Conservation (phyloP, 257 asterid species). For the Petrea volubilis region DNA sequence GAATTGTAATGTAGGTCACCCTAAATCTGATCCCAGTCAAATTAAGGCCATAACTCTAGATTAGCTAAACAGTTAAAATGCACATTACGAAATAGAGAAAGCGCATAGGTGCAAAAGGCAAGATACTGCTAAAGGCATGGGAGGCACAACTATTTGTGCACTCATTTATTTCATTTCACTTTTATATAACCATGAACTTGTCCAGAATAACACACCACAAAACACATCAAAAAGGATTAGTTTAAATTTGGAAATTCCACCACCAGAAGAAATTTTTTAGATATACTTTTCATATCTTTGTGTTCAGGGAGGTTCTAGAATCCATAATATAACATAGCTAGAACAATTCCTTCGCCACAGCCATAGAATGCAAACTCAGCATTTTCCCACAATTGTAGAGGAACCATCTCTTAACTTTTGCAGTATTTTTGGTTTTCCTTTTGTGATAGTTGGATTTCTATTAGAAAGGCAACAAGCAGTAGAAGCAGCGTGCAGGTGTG, state of each 20-base stretch:
- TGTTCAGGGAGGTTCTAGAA: not conserved
- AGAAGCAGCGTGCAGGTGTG: not conserved
- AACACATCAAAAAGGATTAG: not conserved
- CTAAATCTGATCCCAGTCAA: not conserved
- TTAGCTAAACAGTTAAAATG: not conserved
- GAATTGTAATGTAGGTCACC: no score
- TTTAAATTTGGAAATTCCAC: not conserved
- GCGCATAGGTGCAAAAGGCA: not conserved
- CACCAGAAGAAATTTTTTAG: not conserved
- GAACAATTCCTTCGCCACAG: not conserved
- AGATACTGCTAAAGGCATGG: not conserved
- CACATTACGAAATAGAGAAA: not conserved
- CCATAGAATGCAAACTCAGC: not conserved
- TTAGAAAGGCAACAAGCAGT: not conserved
- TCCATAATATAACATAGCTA: not conserved
- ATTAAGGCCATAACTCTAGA: not conserved
- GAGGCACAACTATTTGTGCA: not conserved
- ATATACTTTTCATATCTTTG: not conserved
- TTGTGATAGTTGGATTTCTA: constrained; percentile 12
- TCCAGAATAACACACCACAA: not conserved
- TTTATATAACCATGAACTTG: not conserved
- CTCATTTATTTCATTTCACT: no score
- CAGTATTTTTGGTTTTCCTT: constrained; percentile 1
- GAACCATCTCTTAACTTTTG: not conserved
- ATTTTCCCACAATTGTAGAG: not conserved